Percentiles rank a stretch among this genome's conserved stretches.
Evolutionary conservation across 352 stramenopile species (phyloP).

Genomic region (Globisporangium recalcitrans): DNA sequence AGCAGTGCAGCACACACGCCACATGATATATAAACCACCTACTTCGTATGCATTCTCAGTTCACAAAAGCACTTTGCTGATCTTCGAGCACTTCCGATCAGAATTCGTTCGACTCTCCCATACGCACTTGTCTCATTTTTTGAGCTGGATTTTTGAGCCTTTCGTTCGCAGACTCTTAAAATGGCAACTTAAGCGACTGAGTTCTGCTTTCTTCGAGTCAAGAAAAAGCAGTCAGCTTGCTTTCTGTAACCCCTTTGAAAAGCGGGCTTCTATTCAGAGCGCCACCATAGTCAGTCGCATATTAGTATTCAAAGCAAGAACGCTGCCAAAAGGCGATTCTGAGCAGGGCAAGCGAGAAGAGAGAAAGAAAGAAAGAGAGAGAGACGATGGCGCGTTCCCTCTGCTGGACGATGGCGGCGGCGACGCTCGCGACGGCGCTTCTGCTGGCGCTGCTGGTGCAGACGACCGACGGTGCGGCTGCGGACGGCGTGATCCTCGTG

Average conservation of each 20-base stretch:
- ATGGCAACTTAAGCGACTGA: not conserved
- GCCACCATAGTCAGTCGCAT: not conserved
- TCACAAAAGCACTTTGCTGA: not conserved
- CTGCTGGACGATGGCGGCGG: not conserved
- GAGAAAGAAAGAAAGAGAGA: not conserved
- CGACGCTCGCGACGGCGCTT: slow-evolving; percentile 1
- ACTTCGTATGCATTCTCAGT: too few relatives aligned
- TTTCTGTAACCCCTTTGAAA: not conserved
- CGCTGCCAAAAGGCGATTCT: not conserved
- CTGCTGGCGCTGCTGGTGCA: slow-evolving; percentile 12
- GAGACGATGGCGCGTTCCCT: slow-evolving; percentile 5
- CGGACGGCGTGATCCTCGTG: slow-evolving; percentile 60
- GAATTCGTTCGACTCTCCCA: too few relatives aligned
- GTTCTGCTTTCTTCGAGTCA: not conserved
- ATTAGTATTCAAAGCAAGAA: too few relatives aligned
- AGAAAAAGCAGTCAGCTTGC: not conserved
- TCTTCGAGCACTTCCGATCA: too few relatives aligned
- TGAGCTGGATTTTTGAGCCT: not conserved
- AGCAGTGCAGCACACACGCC: too few relatives aligned
- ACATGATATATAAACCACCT: too few relatives aligned
- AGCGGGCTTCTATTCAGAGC: not conserved
- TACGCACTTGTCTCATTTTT: not conserved
- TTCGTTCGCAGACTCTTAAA: not conserved
- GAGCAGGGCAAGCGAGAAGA: not conserved
- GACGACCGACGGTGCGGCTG: slow-evolving; percentile 17